Evolutionary conservation across 129 eudicot genomes (phyloP), one percentile per base, ranked within the genome.

Genomic region (Chrysanthemum seticuspe): DNA sequence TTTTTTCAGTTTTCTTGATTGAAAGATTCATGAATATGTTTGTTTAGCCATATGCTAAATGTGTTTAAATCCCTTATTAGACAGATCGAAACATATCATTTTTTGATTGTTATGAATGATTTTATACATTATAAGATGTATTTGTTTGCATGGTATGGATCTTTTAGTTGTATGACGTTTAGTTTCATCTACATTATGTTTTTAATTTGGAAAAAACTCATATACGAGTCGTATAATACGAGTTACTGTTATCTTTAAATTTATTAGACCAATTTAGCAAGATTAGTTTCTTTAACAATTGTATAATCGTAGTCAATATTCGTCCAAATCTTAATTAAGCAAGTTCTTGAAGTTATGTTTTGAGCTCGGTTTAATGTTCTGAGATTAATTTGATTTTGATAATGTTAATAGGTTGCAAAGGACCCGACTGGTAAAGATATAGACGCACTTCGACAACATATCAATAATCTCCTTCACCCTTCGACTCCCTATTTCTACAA

Each of bases 401-500:
- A 23, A 71, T 64, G 67, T 62, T n/a, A 36, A 47, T 67, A 91
- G 97, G 97, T 91, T 74, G 97, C 97, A 8, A 89, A 89, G 68
- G 89, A 93, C 73, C 96, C 96, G 9, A 76, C 85, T 3, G 98
- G 96, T 11, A 79, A 93, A 58, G 90, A 87, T 72, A 87, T 93
- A 78, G 91, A 93, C 74, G 98, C 98, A 2, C 90, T 93, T 60
- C 86, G 74, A 74, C 98, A 93, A 47, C 98, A 93, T 85, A 89
- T 93, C 75, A 83, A 84, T 80, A 93, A 93, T 76, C 88, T 93
- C 59, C 87, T 93, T 25, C 71, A 71, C 74, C 98, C 98, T 71
- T 84, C 98, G 13, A 82, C 98, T 3, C 98, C 96, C 8, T 82
- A 83, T 59, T 93, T 93, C 88, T 93, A 89, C 90, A 93, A 93